Percentiles rank a stretch among this genome's conserved stretches.
phyloP scores from a whole-genome alignment of 192 early-diverging fungal genomes.

The Geranomyces michiganensis region DNA sequence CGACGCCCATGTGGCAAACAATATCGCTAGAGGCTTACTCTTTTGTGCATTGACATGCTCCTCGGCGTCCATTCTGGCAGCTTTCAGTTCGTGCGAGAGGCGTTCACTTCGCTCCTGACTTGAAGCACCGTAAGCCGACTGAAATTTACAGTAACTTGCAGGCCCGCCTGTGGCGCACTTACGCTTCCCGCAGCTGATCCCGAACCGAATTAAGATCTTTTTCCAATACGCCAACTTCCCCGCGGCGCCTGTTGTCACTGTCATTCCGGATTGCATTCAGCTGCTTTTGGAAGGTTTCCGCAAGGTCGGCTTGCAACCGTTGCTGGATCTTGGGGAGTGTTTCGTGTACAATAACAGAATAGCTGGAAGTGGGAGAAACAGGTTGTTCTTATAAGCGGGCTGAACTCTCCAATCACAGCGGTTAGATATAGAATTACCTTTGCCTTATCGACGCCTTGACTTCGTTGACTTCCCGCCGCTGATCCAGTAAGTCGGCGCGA shows the following conservation, averaged over 20 bases:
- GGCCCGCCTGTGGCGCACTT: neutral
- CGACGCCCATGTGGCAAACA: no score
- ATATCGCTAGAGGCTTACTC: neutral
- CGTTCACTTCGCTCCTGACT: conserved; percentile 15
- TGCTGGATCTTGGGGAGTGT: conserved; percentile 10
- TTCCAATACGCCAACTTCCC: conserved; percentile 22
- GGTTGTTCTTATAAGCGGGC: neutral
- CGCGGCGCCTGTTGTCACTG: conserved; percentile 11
- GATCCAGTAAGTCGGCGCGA: conserved; percentile 27
- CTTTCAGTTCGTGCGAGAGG: neutral
- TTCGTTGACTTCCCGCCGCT: conserved; percentile 10
- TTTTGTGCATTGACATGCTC: conserved; percentile 32
- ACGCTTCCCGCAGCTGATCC: conserved; percentile 27
- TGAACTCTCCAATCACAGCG: neutral
- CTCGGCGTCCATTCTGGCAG: conserved; percentile 4
- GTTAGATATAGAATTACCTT: conserved; percentile 2
- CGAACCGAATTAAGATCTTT: conserved; percentile 20
- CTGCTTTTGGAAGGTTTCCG: neutral
- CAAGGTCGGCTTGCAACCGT: conserved; percentile 2
- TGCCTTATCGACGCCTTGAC: conserved; percentile 26
- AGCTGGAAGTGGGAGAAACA: neutral
- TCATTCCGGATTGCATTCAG: neutral
- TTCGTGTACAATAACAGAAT: conserved; percentile 1
- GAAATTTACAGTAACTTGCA: neutral
- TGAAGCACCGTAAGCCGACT: no score